phyloP scores from a whole-genome alignment of 1,139 yeast genomes.

The Diutina neorugosa region DNA sequence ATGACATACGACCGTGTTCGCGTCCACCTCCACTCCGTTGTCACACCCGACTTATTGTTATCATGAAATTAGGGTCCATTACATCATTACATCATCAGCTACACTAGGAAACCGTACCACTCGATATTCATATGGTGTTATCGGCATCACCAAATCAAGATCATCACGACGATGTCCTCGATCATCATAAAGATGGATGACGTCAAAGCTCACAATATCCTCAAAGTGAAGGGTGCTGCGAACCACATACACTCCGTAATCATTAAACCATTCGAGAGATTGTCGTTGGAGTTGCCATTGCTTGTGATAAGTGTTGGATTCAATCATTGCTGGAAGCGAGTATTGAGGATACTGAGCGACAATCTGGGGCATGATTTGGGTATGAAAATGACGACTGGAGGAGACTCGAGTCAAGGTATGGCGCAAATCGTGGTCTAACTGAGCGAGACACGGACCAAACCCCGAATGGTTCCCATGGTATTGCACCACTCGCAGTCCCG shows the following conservation, averaged over 20 bases:
- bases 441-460: background rate
- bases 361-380: background rate
- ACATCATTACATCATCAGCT: background rate
- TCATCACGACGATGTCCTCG: background rate
- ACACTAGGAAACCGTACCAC: background rate
- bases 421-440: background rate
- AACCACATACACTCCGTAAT: background rate
- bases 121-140: background rate
- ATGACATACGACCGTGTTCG: too few relatives aligned
- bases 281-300: background rate
- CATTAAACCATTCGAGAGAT: background rate
- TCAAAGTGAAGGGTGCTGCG: background rate
- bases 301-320: background rate
- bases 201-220: background rate
- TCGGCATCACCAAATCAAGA: background rate
- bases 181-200: background rate
- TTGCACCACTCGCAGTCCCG: background rate
- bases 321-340: background rate
- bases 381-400: background rate
- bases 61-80: too few relatives aligned
- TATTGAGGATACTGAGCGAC: background rate
- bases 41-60: too few relatives aligned
- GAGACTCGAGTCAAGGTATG: background rate
- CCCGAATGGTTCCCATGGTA: background rate
- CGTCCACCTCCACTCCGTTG: too few relatives aligned